Evolutionary conservation across 2,329 filamentous ascomycete genomes (phyloP), one percentile per base, ranked within the genome.

Genomic region (Pseudogymnoascus sp.): DNA sequence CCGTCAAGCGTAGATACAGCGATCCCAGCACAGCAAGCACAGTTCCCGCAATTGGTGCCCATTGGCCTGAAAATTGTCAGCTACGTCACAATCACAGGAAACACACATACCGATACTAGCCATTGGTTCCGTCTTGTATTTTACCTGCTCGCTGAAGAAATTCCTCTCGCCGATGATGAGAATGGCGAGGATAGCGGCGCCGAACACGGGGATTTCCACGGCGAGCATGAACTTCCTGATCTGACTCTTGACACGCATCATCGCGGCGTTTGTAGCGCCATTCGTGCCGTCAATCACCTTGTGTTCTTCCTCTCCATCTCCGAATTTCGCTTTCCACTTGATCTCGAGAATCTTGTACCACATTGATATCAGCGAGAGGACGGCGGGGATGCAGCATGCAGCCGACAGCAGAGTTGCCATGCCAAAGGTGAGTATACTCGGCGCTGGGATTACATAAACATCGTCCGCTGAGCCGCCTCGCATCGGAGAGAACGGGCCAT

Each of bases 311-410:
- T 70, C 65, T 30, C 30, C 9, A 18, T 71, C 66, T 1, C 75
- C 74, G 38, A 76, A 77, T 0, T 73, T 71, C 39, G 71, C 74
- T 64, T 77, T 82, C 82, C 82, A 85, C 62, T 86, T 86, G 58
- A 80, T 78, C 63, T 86, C 79, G 1, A 86, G 70, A 4, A 88
- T 86, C 66, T 84, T 86, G 64, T 83, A 81, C 80, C 81, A 84
- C 72, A 83, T 87, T 0, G 80, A 84, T 0, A 83, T 74, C 7
- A 87, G 71, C 7, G 82, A 84, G 0, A 88, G 71, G 8, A 88
- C 79, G 1, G 84, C 82, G 0, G 85, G 84, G 2, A 89, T 80
- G 62, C 84, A 88, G 63, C 84, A 87, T 1, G 81, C 86, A 1
- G 84, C 83, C 0, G 83, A 79, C 1, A 88, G 73, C 2, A 88